Percentiles rank a stretch among this genome's conserved stretches.
Evolutionary conservation across 2,329 filamentous ascomycete genomes (phyloP).

Genomic region (Venturia effusa): DNA sequence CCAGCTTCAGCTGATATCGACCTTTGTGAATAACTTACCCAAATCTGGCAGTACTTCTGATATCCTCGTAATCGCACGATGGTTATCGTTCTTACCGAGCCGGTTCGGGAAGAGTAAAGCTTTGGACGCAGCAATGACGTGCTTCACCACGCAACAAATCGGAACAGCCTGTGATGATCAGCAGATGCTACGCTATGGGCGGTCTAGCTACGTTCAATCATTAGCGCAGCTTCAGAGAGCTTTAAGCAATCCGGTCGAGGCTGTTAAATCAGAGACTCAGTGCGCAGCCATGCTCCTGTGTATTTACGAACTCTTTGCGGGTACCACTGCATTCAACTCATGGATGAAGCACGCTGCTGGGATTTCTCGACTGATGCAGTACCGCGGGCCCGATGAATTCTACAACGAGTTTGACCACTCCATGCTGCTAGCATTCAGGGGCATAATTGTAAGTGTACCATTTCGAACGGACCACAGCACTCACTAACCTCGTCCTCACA

Average conservation of each 20-base stretch:
- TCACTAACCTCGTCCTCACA: background rate
- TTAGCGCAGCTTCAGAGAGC: background rate
- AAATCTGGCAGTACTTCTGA: background rate
- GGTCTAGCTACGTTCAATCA: background rate
- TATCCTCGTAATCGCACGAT: conserved; percentile 2
- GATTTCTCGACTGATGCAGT: conserved; percentile 4
- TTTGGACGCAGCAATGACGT: conserved; percentile 1
- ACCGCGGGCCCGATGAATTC: background rate
- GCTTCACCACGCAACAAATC: conserved; percentile 4
- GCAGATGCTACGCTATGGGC: conserved; percentile 2
- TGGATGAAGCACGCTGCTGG: conserved; percentile 10
- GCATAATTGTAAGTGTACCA: conserved; percentile 2
- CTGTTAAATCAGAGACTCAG: conserved; percentile 3
- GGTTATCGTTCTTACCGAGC: background rate
- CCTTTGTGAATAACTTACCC: background rate
- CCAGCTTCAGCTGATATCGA: conserved; percentile 1
- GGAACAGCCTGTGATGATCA: background rate
- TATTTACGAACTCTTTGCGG: conserved; percentile 8
- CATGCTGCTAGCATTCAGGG: conserved; percentile 4
- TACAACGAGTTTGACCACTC: conserved; percentile 4
- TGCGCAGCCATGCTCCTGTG: conserved; percentile 4
- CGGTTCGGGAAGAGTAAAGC: conserved; percentile 3
- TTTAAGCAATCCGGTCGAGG: conserved; percentile 2
- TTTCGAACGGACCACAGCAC: background rate
- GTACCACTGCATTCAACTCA: conserved; percentile 7